Evolutionary conservation across 208 protist genomes (phyloP).

Genomic region (Acanthamoeba triangularis): DNA sequence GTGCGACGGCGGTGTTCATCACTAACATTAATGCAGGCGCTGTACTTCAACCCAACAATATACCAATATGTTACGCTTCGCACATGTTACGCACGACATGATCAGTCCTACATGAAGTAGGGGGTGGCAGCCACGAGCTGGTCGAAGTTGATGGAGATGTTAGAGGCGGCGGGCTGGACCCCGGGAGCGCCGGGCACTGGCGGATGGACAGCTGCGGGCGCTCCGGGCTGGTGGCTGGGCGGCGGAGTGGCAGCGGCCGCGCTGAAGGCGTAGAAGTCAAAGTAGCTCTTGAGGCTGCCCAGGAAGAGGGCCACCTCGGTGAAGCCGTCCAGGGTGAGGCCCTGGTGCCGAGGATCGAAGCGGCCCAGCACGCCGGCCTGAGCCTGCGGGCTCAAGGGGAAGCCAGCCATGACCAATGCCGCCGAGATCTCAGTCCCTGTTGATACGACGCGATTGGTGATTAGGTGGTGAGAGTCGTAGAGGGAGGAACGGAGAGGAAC

Average conservation of each 20-base stretch:
- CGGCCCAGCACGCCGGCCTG: neutral
- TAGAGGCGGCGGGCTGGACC: neutral
- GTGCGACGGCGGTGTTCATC: neutral
- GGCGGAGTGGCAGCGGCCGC: neutral
- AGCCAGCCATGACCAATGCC: neutral
- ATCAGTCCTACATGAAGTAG: neutral
- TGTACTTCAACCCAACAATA: too few species aligned
- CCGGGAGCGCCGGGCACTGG: neutral
- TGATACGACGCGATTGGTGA: neutral
- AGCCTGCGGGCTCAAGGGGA: neutral
- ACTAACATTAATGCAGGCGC: neutral
- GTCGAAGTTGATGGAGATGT: neutral
- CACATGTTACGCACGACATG: too few species aligned
- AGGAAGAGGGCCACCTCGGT: conserved; percentile 8
- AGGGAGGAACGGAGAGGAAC: neutral
- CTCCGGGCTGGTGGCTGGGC: neutral
- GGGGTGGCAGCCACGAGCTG: neutral
- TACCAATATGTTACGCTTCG: too few species aligned
- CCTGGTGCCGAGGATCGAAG: neutral
- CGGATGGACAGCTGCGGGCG: neutral
- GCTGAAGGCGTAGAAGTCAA: neutral
- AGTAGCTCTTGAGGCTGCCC: neutral
- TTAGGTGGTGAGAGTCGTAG: too few species aligned
- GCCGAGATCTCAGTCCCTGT: neutral
- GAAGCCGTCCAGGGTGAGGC: neutral